Conservation (phyloP, 2,329 filamentous ascomycete species). For the Aspergillus neoniger region DNA sequence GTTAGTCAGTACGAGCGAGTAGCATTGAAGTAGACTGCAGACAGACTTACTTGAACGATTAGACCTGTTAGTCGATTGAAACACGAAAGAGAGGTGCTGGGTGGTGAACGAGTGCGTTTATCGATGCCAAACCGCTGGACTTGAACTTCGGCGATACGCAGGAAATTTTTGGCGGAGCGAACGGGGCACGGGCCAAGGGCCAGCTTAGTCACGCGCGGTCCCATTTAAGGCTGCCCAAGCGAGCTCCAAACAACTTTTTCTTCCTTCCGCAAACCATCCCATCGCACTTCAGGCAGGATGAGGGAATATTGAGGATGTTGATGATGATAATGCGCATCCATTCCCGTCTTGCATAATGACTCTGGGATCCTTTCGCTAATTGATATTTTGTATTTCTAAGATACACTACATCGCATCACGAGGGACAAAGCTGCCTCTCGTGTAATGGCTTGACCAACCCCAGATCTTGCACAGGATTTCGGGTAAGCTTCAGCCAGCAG, state of each 20-base stretch:
- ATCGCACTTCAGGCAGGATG: background rate
- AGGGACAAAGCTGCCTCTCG: conserved; percentile 10
- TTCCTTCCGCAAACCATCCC: conserved; percentile 18
- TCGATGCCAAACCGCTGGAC: conserved; percentile 1
- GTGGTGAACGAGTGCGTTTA: background rate
- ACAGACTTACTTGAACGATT: conserved; percentile 31
- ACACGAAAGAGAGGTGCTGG: background rate
- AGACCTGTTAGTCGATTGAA: background rate
- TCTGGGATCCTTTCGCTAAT: conserved; percentile 14
- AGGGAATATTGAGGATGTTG: conserved; percentile 16
- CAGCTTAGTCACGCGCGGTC: conserved; percentile 22
- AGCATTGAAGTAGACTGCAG: conserved; percentile 13
- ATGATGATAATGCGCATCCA: conserved; percentile 16
- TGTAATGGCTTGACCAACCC: conserved; percentile 6
- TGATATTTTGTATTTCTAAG: conserved; percentile 13
- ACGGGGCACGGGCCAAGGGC: conserved; percentile 16
- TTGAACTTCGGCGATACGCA: conserved; percentile 14
- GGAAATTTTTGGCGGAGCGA: conserved; percentile 20
- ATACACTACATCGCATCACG: conserved; percentile 4
- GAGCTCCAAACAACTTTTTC: conserved; percentile 11
- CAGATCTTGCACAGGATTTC: conserved; percentile 23
- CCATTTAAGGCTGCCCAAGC: conserved; percentile 14
- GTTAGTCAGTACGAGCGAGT: background rate
- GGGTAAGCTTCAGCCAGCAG: conserved; percentile 26
- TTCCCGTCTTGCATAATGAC: conserved; percentile 18